Conservation (phyloP, 257 asterid species). For the Anisodus acutangulus region DNA sequence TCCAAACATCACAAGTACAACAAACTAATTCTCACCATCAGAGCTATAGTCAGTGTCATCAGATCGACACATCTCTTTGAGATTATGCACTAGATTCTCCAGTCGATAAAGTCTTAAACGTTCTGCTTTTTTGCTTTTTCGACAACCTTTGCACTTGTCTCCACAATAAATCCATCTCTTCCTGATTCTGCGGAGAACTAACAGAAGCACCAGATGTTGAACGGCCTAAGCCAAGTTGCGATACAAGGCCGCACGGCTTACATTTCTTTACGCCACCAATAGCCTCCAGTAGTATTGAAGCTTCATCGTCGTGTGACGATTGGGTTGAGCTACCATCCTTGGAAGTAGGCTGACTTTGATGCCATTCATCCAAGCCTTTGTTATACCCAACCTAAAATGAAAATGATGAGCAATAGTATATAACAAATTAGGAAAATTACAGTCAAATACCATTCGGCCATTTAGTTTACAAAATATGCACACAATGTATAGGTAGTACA, state of each 20-base stretch:
- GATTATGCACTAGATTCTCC: background rate
- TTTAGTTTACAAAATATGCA: too few relatives aligned
- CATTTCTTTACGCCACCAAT: background rate
- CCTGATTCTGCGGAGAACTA: background rate
- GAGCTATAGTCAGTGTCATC: background rate
- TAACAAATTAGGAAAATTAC: too few relatives aligned
- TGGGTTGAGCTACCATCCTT: background rate
- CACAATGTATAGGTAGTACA: too few relatives aligned
- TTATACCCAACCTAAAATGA: background rate
- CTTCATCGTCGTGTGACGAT: background rate
- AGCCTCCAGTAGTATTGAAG: background rate
- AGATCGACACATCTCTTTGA: background rate
- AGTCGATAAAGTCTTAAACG: background rate
- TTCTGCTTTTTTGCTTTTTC: background rate
- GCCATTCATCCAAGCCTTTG: background rate
- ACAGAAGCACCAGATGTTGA: background rate
- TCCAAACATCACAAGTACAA: background rate
- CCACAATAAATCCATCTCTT: constrained; percentile 20
- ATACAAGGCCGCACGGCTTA: background rate
- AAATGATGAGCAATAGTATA: background rate
- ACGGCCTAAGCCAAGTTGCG: too few relatives aligned
- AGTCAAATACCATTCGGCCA: too few relatives aligned
- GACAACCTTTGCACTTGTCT: background rate
- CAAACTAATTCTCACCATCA: background rate
- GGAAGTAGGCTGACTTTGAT: background rate